Evolutionary conservation across 495 filamentous ascomycete species (phyloP).

Genomic region (Friedmanniomyces endolithicus): DNA sequence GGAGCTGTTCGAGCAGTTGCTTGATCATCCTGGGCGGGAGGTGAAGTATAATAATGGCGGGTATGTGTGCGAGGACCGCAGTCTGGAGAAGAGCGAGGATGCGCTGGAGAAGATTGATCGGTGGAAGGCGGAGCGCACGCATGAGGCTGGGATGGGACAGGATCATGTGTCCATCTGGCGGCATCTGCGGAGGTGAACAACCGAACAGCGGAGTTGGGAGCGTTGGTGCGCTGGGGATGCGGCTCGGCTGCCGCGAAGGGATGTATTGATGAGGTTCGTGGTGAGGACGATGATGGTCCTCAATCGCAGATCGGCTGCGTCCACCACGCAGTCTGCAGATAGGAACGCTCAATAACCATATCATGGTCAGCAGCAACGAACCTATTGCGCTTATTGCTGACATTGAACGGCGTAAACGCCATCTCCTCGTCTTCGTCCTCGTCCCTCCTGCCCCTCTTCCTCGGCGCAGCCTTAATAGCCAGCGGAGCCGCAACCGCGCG

Average conservation of each 20-base stretch:
- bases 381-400: constrained; percentile 7
- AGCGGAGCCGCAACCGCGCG: not conserved
- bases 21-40: constrained; percentile 52
- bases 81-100: constrained; percentile 30
- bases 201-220: not conserved
- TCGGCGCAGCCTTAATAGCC: not conserved
- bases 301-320: constrained; percentile 9
- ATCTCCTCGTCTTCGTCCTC: constrained; percentile 9
- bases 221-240: not conserved
- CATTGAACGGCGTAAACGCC: not conserved
- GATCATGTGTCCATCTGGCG: constrained; percentile 44
- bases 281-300: not conserved
- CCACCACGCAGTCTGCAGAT: constrained; percentile 9
- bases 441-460: constrained; percentile 7
- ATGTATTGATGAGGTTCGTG: not conserved
- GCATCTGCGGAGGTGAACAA: constrained; percentile 14
- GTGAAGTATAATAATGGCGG: constrained; percentile 49
- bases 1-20: constrained; percentile 52
- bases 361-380: constrained; percentile 1
- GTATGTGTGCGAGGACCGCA: constrained; percentile 36
- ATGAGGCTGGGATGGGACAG: constrained; percentile 47
- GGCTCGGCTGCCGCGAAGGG: not conserved
- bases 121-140: constrained; percentile 57
- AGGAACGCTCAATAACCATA: constrained; percentile 5
- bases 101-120: constrained; percentile 49